Base-by-base conservation (phyloP, 257 asterid species). In the Solanum bulbocastanum region DNA sequence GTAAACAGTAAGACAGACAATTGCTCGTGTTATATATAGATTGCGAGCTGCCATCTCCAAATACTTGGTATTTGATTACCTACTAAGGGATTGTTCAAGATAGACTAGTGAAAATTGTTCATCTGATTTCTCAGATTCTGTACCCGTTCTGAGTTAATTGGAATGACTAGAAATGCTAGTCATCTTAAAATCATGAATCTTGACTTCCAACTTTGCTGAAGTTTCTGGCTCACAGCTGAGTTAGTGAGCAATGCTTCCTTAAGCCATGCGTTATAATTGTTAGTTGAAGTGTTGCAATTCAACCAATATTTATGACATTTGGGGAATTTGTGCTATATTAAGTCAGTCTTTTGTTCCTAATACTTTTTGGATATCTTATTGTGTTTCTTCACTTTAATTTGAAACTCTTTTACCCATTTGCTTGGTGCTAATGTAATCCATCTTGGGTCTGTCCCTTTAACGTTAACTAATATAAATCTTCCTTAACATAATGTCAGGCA, bases 401-500 rank as follows among this genome's bases (percentile, higher is more conserved):
- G 40, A 3, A 15, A 32, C 33, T 81, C 68, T 81, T 81, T 46
- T 49, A 18, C 69, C 20, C 20, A 32, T 33, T 81, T 32, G 18
- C 18, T 18, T 81, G 20, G 85, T 46, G 68, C 42, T 49, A 46
- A 46, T 81, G 39, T 10, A 44, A 30, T 81, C 85, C 85, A 49
- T 46, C 69, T 49, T 46, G 11, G 10, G 15, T 81, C 18, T 81
- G 56, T 25, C 39, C 30, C 8, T 44, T 27, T 9, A 30, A 32
- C 4, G 0, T 81, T 30, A 81, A 18, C 27, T 46, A 81, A 49
- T 18, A 81, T 23, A 30, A 78, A 40, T 32, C 69, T 81, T 81
- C 68, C 18, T 46, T 49, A 78, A 49, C 25, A 85, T 84, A 85
- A 68, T 88, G 87, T 88, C 92, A 96, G 99, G 98, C 96, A 84